Base-by-base conservation (phyloP, 208 protist species). In the Wallacemonas rigidus region DNA sequence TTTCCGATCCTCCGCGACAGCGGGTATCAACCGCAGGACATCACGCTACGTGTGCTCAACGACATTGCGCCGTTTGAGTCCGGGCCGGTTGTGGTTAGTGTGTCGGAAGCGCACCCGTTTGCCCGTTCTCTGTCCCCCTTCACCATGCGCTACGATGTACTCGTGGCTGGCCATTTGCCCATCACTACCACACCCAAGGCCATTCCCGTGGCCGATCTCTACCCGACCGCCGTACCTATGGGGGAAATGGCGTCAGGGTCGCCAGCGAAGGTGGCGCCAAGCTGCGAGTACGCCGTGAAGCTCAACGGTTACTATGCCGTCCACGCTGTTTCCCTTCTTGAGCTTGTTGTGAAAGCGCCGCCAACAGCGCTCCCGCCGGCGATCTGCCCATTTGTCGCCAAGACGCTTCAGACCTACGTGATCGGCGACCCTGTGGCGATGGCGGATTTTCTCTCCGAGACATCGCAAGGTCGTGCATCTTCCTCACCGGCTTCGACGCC, bases 281-380 rank as follows among this genome's bases (percentile, higher is more conserved):
- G 6, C 38, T 89, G 84, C 60, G 83, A 67, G 12, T 80, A 82
- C 76, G 80, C 85, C 48, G 92, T 96, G 50, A 81, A 79, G 48
- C 65, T 76, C 36, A 92, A 91, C 63, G 87, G 76, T 2, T 96
- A 94, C 73, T 96, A 96, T 75, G 78, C 84, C 12, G 76, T 88
- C 1, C 92, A 96, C 69, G 82, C 90, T 1, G 92, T 93, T 2
- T 90, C 86, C 38, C 73, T 96, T 8, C 44, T 96, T 47, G 75
- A 90, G 54, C 73, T 96, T n/a, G 71, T 77, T 36, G 85, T 96
- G 53, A 53, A 26, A 9, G 67, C 82, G 4, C 92, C 92, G 39
- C 83, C 86, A 2, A 83, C 79, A 4, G 67, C 89, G 17, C 76
- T 76, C 38, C 81, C 89, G 15, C 92, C 92, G 0, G 11, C 48